These are phyloP conservation scores for Talaromyces sp. DNA, from an alignment of 2,329 filamentous ascomycete species.

Conservation along the genomic window DNA sequence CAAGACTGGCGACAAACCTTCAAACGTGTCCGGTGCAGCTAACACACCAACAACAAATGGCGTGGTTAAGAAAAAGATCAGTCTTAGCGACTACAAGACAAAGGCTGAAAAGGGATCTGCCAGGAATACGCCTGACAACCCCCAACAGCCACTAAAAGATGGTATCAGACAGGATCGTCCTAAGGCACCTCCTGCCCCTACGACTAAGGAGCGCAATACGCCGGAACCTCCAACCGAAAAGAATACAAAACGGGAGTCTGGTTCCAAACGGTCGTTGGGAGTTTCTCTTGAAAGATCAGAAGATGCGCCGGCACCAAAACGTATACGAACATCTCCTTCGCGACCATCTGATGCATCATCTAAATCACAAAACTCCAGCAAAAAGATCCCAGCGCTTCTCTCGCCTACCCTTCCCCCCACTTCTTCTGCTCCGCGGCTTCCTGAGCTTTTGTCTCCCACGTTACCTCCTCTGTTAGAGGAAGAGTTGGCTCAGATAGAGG, in stretches of 20 bases:
- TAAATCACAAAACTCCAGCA: constrained; percentile 16
- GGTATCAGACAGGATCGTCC: constrained; percentile 14
- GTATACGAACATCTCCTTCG: constrained; percentile 34
- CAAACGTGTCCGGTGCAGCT: constrained; percentile 16
- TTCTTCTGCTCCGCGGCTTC: constrained; percentile 37
- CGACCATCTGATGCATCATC: constrained; percentile 20
- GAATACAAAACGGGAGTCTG: constrained; percentile 13
- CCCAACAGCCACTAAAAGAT: not conserved
- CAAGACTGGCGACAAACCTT: constrained; percentile 33
- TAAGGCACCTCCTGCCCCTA: constrained; percentile 12
- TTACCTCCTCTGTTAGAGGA: constrained; percentile 52
- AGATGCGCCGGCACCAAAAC: constrained; percentile 31
- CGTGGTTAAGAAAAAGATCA: constrained; percentile 57
- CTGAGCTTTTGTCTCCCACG: constrained; percentile 54
- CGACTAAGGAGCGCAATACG: not conserved
- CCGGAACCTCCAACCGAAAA: not conserved
- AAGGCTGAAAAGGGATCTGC: constrained; percentile 37
- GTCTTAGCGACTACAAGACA: constrained; percentile 56
- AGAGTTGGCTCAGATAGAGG: constrained; percentile 43
- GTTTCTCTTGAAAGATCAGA: constrained; percentile 2
- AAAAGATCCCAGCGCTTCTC: constrained; percentile 31
- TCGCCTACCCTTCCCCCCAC: constrained; percentile 41
- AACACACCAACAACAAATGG: constrained; percentile 31
- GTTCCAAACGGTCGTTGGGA: constrained; percentile 6
- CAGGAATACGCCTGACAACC: constrained; percentile 1